Evolutionary conservation across 106 monocot species (phyloP), one percentile per base, ranked within the genome.

Genomic region (Allium sativum): DNA sequence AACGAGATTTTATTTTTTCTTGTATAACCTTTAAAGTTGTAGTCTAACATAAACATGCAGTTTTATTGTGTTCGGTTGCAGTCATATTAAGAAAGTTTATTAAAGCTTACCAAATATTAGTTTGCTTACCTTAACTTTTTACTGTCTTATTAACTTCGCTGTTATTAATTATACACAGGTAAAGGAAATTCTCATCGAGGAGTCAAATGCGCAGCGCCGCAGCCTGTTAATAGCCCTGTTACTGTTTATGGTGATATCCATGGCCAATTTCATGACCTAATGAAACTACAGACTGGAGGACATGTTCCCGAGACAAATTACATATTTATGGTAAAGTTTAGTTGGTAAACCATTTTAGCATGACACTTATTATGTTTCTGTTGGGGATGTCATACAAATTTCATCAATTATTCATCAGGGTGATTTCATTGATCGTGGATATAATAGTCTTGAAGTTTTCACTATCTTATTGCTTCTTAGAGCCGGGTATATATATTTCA

Each of bases 221-320:
- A 86, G 51, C 86, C 86, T 22, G 86, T 86, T 58, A 78, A 86
- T 63, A 86, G 86, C 59, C 85, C 85, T 43, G 81, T 86, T 1
- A 86, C 85, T 66, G 85, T 86, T 52, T 86, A 81, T 70, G 86
- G 86, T 63, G 86, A 86, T 42, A 86, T 82, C 5, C 82, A 86
- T 79, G 86, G 86, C 40, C 86, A 86, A 48, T 86, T 86, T 74
- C 86, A 82, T 82, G 86, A 86, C 48, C 67, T 86, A 60, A 86
- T 86, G 86, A 86, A 86, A 56, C 86, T 86, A 58, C 78, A 86
- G 70, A 86, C 86, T n/a, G 86, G 86, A 61, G 86, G 86, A 47
- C 86, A 86, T 74, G 82, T 86, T 68, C 86, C 86, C 13, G 82
- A 86, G 70, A 86, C 86, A 65, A 86, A 82, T 70, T 86, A 86